Percentiles rank a stretch among this genome's conserved stretches.
Conservation (phyloP, 768 basidiomycete species). For the Trametes sanguinea region DNA sequence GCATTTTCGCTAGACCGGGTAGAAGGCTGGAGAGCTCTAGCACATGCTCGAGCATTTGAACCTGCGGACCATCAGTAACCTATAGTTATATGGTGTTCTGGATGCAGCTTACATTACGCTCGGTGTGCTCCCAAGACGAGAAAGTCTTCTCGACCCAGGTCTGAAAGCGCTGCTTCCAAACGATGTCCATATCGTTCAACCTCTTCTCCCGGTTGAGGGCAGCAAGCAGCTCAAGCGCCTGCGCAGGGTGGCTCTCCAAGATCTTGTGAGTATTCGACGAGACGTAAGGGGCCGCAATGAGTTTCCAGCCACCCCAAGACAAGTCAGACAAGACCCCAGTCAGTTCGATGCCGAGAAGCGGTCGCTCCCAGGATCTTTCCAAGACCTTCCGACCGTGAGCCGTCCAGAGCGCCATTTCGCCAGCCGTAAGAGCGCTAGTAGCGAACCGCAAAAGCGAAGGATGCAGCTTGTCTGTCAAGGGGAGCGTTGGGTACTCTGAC, state of each 20-base stretch:
- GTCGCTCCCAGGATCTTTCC: conserved; percentile 45
- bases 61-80: conserved; percentile 36
- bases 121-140: conserved; percentile 40
- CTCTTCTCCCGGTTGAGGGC: conserved; percentile 49
- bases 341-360: conserved; percentile 52
- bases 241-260: conserved; percentile 44
- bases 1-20: conserved; percentile 42
- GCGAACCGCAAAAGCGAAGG: conserved; percentile 37
- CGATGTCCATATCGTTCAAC: conserved; percentile 57
- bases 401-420: conserved; percentile 44
- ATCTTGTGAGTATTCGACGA: conserved; percentile 51
- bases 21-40: conserved; percentile 55
- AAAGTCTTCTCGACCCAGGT: conserved; percentile 49
- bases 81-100: too few species aligned
- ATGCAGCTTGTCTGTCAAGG: conserved; percentile 32
- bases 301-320: conserved; percentile 78
- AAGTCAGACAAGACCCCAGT: conserved; percentile 63
- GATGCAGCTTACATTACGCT: conserved; percentile 41
- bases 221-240: conserved; percentile 52
- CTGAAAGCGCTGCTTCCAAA: conserved; percentile 59
- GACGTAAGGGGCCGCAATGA: conserved; percentile 62
- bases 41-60: conserved; percentile 54
- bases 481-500: conserved; percentile 33
- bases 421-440: conserved; percentile 41
- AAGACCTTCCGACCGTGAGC: conserved; percentile 56